These are phyloP conservation scores for Alternaria postmessia DNA, from an alignment of 2,329 filamentous ascomycete species.

Conservation along the genomic window DNA sequence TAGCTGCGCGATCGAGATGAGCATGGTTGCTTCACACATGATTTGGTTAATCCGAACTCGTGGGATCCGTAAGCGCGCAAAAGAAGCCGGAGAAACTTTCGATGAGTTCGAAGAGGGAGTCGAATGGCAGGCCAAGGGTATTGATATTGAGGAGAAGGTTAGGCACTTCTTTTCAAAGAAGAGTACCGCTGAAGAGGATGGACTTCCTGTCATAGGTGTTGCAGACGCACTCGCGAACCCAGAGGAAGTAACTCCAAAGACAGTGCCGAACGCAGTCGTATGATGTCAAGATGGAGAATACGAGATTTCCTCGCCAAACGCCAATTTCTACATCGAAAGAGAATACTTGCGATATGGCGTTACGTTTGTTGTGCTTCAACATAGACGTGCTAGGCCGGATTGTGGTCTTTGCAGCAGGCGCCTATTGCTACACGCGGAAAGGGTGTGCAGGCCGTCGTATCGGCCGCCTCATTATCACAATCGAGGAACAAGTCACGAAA, in stretches of 20 bases:
- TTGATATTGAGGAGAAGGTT: constrained; percentile 29
- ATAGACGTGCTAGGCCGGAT: neutral
- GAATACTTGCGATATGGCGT: neutral
- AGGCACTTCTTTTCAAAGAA: constrained; percentile 10
- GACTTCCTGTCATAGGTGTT: neutral
- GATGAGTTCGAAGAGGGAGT: constrained; percentile 60
- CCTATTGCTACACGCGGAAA: neutral
- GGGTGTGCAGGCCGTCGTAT: too few relatives aligned
- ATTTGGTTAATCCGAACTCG: constrained; percentile 64
- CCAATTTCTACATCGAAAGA: neutral
- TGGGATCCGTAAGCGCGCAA: constrained; percentile 58
- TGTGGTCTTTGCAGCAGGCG: neutral
- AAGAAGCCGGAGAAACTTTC: constrained; percentile 45
- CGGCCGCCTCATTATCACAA: too few relatives aligned
- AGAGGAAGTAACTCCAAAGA: constrained; percentile 15
- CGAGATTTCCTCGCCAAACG: too few relatives aligned
- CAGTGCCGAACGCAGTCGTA: constrained; percentile 28
- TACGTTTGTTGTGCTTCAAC: neutral
- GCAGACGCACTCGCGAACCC: neutral
- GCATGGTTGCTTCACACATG: constrained; percentile 65
- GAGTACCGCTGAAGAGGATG: neutral
- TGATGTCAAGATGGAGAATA: neutral
- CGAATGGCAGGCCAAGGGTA: constrained; percentile 33
- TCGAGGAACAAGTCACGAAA: neutral
- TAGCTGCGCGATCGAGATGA: constrained; percentile 61